These are phyloP conservation scores for Camelina laxa DNA, from an alignment of 345 rosid genomes.

Conservation along the genomic window DNA sequence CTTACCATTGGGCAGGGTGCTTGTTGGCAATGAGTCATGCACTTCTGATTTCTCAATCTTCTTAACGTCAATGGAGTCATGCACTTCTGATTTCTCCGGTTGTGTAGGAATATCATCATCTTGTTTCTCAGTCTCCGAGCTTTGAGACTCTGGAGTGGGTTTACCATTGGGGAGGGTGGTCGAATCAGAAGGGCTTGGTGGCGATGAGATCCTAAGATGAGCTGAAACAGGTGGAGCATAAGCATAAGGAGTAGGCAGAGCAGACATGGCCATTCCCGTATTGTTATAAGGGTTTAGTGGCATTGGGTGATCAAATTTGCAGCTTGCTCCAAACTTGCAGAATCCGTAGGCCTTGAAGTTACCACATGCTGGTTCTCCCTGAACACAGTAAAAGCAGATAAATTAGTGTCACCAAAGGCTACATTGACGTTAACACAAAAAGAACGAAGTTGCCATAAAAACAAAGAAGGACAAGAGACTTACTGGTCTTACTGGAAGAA, in stretches of 20 bases:
- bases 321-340: slow-evolving; percentile 74
- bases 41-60: slow-evolving; percentile 38
- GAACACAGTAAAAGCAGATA: slow-evolving; percentile 37
- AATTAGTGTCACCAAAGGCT: slow-evolving; percentile 17
- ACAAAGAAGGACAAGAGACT: slow-evolving; percentile 36
- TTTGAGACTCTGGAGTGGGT: slow-evolving; percentile 22
- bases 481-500: slow-evolving; percentile 79
- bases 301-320: slow-evolving; percentile 76
- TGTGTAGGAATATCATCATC: slow-evolving; percentile 8
- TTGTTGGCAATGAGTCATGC: slow-evolving; percentile 36
- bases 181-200: slow-evolving; percentile 40
- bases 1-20: slow-evolving; percentile 37
- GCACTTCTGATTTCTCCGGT: slow-evolving; percentile 32
- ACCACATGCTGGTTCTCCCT: slow-evolving; percentile 78
- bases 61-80: no score
- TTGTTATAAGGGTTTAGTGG: slow-evolving; percentile 49
- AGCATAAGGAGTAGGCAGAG: slow-evolving; percentile 43
- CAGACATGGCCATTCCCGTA: slow-evolving; percentile 52
- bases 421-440: neutral
- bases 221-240: slow-evolving; percentile 52
- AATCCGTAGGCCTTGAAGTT: slow-evolving; percentile 65
- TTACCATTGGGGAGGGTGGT: slow-evolving; percentile 28
- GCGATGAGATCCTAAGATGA: slow-evolving; percentile 47
- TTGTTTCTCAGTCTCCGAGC: slow-evolving; percentile 32
- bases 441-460: neutral